Evolutionary conservation across 2,329 filamentous ascomycete genomes (phyloP).

Genomic region (Phialophora chinensis): DNA sequence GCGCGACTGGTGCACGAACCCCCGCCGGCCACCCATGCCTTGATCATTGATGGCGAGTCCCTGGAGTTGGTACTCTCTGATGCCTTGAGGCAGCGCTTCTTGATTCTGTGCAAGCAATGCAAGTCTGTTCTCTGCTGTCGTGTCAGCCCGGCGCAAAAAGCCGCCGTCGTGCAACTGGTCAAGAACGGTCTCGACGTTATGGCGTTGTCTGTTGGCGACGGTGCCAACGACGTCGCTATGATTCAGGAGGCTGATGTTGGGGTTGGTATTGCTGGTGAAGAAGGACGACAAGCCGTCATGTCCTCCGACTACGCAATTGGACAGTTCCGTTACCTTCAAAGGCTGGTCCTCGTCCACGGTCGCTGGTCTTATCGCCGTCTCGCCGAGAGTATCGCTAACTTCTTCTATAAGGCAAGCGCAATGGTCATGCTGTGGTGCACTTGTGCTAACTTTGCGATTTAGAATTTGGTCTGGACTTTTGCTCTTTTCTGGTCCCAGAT

Average conservation of each 20-base stretch:
- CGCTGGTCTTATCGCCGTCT: constrained; percentile 95
- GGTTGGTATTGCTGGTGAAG: constrained; percentile 91
- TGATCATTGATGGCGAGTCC: constrained; percentile 94
- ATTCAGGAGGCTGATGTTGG: constrained; percentile 97
- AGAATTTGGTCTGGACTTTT: constrained; percentile 98
- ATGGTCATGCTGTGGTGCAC: background rate
- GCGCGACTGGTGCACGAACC: constrained; percentile 85
- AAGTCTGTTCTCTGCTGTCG: constrained; percentile 95
- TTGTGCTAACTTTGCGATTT: constrained; percentile 42
- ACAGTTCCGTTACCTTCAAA: constrained; percentile 86
- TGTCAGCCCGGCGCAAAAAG: constrained; percentile 96
- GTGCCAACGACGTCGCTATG: constrained; percentile 96
- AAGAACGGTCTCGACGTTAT: constrained; percentile 95
- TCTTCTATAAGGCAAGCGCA: constrained; percentile 86
- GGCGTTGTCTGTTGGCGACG: constrained; percentile 90
- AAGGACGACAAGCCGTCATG: constrained; percentile 93
- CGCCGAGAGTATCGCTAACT: constrained; percentile 93
- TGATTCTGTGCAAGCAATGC: constrained; percentile 95
- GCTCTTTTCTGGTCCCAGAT: constrained; percentile 97
- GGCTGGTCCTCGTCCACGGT: constrained; percentile 86
- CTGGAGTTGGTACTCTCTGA: constrained; percentile 87
- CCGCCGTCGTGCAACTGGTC: constrained; percentile 94
- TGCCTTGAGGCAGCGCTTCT: constrained; percentile 83
- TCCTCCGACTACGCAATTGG: constrained; percentile 95
- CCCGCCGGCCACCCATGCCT: constrained; percentile 83